Percentiles rank a stretch among this genome's conserved stretches.
phyloP scores from a whole-genome alignment of 177 flowering plant species.

The Vitis hybrid region DNA sequence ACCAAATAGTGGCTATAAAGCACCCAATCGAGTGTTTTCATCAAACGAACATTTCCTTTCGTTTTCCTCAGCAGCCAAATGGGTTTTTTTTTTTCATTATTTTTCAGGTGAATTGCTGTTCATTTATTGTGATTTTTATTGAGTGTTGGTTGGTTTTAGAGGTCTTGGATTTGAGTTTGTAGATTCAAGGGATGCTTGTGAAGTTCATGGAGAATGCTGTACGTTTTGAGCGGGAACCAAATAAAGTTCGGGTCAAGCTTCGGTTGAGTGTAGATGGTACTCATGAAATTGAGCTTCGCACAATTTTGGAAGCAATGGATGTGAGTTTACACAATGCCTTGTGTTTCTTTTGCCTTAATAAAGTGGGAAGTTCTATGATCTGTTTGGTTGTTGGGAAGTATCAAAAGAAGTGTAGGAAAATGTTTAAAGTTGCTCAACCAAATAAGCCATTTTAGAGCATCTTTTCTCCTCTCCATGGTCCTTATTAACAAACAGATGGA shows the following conservation, averaged over 20 bases:
- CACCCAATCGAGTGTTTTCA: too few species aligned
- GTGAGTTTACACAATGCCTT: conserved; percentile 31
- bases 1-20: too few species aligned
- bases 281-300: conserved; percentile 51
- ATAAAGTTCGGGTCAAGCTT: conserved; percentile 41
- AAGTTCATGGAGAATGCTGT: conserved; percentile 60
- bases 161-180: conserved; percentile 41
- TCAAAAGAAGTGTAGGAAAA: too few species aligned
- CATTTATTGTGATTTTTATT: conserved; percentile 19
- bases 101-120: neutral
- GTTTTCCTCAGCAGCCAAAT: neutral
- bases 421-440: too few species aligned
- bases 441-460: too few species aligned
- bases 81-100: neutral
- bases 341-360: neutral
- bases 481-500: too few species aligned
- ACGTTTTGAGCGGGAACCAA: conserved; percentile 43
- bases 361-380: neutral
- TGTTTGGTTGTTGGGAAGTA: neutral
- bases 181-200: conserved; percentile 72
- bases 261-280: conserved; percentile 25
- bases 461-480: too few species aligned
- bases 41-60: too few species aligned
- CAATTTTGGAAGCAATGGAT: conserved; percentile 79
- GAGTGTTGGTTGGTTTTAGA: conserved; percentile 28